phyloP scores from a whole-genome alignment of 176 grass and related monocot species.

The Canna indica region DNA sequence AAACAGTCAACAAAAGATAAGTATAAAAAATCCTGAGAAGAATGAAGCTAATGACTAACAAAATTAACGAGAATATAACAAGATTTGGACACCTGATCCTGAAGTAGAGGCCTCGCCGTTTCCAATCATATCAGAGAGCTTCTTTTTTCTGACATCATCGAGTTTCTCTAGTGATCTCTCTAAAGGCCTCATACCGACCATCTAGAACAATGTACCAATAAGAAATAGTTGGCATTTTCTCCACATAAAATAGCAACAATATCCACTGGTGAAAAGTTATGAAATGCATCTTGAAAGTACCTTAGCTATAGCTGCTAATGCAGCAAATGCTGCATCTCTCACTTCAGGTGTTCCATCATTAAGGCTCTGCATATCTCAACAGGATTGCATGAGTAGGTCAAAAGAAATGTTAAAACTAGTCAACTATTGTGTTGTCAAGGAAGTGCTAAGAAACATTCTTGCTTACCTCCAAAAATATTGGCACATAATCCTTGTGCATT shows the following conservation, averaged over 20 bases:
- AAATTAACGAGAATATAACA: not conserved
- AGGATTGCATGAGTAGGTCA: not conserved
- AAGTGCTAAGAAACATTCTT: not conserved
- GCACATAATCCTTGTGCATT: conserved; percentile 97
- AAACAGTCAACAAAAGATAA: conserved; percentile 10
- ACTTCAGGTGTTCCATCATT: conserved; percentile 97
- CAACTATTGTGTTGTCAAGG: too few relatives aligned
- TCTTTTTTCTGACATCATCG: conserved; percentile 97
- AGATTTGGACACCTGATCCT: conserved; percentile 41
- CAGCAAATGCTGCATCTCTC: conserved; percentile 78
- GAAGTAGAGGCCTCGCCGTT: conserved; percentile 33
- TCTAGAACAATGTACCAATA: conserved; percentile 41
- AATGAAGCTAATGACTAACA: not conserved
- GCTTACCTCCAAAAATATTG: conserved; percentile 93
- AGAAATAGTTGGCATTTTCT: not conserved
- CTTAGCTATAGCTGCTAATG: conserved; percentile 84
- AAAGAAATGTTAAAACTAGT: not conserved
- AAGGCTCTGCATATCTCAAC: conserved; percentile 53
- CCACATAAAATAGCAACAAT: not conserved
- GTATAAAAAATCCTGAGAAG: not conserved
- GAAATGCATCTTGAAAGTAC: conserved; percentile 17
- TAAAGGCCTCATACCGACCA: conserved; percentile 97
- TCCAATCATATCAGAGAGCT: conserved; percentile 95
- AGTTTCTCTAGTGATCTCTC: conserved; percentile 91
- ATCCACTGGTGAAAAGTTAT: not conserved